Evolutionary conservation across 1,284 basidiomycete genomes (phyloP).

Genomic region (Cystobasidium sp.): DNA sequence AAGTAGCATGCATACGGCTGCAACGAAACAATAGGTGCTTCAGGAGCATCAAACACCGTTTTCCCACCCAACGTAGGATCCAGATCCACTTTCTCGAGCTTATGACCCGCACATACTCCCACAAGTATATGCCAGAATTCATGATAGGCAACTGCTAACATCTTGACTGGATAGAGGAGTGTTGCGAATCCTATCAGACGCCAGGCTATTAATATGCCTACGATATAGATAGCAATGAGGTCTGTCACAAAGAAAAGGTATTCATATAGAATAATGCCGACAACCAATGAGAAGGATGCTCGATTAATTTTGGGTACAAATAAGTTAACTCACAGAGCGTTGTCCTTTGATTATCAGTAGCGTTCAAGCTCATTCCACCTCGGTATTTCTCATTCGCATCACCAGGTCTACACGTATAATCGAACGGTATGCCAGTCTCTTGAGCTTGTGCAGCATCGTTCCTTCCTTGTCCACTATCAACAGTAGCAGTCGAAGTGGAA

Average conservation of each 20-base stretch:
- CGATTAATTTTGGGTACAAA: not conserved
- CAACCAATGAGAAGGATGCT: not conserved
- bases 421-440: constrained; percentile 30
- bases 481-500: not conserved
- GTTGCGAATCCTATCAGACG: constrained; percentile 40
- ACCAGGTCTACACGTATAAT: constrained; percentile 30
- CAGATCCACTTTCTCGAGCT: constrained; percentile 26
- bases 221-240: constrained; percentile 25
- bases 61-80: constrained; percentile 40
- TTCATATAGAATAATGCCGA: not conserved
- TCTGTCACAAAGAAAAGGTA: not conserved
- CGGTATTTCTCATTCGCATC: constrained; percentile 39
- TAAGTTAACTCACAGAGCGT: constrained; percentile 20
- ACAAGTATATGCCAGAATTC: constrained; percentile 45
- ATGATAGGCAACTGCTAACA: constrained; percentile 44
- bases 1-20: constrained; percentile 40
- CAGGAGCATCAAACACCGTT: constrained; percentile 21
- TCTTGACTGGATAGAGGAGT: constrained; percentile 45
- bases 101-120: constrained; percentile 34
- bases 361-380: constrained; percentile 30
- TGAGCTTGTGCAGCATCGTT: not conserved
- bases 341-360: constrained; percentile 23
- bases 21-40: constrained; percentile 1
- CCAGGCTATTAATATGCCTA: constrained; percentile 44
- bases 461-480: not conserved